Conservation (phyloP, 495 filamentous ascomycete genomes). For the Trichoderma gamsii region DNA sequence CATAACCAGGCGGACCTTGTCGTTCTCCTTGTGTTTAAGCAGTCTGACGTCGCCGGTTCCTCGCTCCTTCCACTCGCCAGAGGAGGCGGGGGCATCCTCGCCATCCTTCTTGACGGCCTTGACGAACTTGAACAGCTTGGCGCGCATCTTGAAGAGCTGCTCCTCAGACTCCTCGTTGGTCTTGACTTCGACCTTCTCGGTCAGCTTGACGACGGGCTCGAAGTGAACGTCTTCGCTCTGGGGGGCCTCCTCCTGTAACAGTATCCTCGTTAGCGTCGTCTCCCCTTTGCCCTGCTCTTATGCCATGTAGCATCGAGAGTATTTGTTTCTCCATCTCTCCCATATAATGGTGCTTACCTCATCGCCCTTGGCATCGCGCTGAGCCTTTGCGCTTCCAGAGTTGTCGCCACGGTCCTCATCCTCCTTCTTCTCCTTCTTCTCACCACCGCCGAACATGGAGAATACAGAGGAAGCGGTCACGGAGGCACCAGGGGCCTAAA, state of each 20-base stretch:
- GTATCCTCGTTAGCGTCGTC: not conserved
- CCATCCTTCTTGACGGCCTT: constrained; percentile 26
- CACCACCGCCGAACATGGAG: constrained; percentile 96
- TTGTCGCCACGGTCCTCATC: constrained; percentile 66
- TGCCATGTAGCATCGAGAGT: too few species aligned
- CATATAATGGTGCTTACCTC: constrained; percentile 27
- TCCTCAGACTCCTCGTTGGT: constrained; percentile 98
- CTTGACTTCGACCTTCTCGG: constrained; percentile 92
- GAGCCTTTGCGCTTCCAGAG: constrained; percentile 79
- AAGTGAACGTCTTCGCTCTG: constrained; percentile 93
- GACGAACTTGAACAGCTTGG: constrained; percentile 98
- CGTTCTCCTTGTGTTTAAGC: constrained; percentile 97
- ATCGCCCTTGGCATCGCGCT: constrained; percentile 57
- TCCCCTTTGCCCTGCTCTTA: not conserved
- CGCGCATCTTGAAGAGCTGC: constrained; percentile 97
- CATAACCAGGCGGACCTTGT: constrained; percentile 97
- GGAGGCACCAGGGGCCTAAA: constrained; percentile 18
- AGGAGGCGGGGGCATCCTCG: constrained; percentile 36
- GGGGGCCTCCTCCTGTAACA: constrained; percentile 57
- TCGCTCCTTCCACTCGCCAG: constrained; percentile 97
- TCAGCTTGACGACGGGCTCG: constrained; percentile 89
- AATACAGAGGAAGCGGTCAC: constrained; percentile 58
- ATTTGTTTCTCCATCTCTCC: too few species aligned
- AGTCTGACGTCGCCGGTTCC: constrained; percentile 94
- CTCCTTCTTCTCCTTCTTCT: constrained; percentile 73